These are phyloP conservation scores for Tympanopsis confertula DNA, from an alignment of 2,329 filamentous ascomycete genomes.

Conservation along the genomic window DNA sequence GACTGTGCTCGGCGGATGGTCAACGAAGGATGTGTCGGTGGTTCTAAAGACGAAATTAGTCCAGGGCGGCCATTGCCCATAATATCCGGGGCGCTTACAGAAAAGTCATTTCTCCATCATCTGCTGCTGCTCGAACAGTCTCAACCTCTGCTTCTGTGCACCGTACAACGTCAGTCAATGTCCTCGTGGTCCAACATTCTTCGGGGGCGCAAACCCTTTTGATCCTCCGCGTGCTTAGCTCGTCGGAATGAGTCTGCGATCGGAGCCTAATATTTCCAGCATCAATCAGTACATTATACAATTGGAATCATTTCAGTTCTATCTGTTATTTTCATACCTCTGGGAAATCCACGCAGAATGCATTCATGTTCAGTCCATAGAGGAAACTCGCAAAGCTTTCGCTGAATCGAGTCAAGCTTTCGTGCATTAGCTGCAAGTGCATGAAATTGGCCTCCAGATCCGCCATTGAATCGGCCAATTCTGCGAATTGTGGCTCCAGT, in stretches of 20 bases:
- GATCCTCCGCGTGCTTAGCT: constrained; percentile 44
- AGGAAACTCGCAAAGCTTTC: constrained; percentile 93
- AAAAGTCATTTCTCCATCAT: constrained; percentile 63
- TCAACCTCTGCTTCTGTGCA: not conserved
- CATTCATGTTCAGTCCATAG: constrained; percentile 97
- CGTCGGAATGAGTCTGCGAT: constrained; percentile 72
- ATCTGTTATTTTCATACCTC: constrained; percentile 50
- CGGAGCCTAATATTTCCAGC: constrained; percentile 47
- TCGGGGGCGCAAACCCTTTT: constrained; percentile 22
- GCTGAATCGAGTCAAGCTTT: constrained; percentile 82
- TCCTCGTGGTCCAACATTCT: constrained; percentile 4
- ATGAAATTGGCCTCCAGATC: constrained; percentile 96
- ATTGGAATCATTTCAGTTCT: not conserved
- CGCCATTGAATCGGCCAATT: constrained; percentile 85
- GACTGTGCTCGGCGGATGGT: constrained; percentile 54
- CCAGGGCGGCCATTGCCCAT: not conserved
- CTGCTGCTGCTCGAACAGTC: not conserved
- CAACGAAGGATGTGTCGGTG: constrained; percentile 81
- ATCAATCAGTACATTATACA: not conserved
- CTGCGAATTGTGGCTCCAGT: constrained; percentile 83
- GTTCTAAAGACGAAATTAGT: constrained; percentile 45
- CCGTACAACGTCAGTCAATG: not conserved
- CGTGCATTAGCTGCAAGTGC: constrained; percentile 94
- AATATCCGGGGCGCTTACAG: constrained; percentile 43
- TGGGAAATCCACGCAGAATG: constrained; percentile 94